phyloP scores from a whole-genome alignment of 306 rosid species.

The Trichosanthes cucumerina region DNA sequence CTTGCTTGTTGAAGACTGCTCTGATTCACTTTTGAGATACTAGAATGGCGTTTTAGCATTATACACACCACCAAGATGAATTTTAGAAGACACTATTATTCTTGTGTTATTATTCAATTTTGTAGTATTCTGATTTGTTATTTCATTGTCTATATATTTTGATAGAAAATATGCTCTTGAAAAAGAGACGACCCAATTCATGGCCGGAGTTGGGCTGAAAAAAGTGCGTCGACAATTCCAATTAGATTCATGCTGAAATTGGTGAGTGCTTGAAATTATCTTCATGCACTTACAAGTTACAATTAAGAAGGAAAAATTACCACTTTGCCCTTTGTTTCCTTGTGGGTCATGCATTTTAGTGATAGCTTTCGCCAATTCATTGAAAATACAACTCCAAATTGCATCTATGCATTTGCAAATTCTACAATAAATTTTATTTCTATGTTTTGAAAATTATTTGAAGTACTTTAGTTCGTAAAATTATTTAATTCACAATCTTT shows the following conservation, averaged over 20 bases:
- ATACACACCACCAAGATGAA: neutral
- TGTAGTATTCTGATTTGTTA: neutral
- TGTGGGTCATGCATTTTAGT: neutral
- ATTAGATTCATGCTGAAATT: neutral
- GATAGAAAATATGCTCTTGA: neutral
- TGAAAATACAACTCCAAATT: neutral
- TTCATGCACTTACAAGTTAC: neutral
- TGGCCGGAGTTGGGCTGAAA: neutral
- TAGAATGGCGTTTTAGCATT: neutral
- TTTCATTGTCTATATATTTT: neutral
- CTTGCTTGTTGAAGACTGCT: neutral
- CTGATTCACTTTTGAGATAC: neutral
- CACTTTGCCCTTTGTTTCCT: neutral
- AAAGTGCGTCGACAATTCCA: neutral
- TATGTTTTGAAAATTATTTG: neutral
- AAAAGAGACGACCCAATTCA: slow-evolving; percentile 2
- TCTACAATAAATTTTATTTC: neutral
- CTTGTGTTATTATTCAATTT: neutral
- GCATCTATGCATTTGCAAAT: neutral
- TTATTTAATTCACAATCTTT: neutral
- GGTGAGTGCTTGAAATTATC: slow-evolving; percentile 3
- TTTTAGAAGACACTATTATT: neutral
- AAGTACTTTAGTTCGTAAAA: neutral
- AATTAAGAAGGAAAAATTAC: neutral
- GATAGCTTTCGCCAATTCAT: neutral